Conservation (phyloP, 805 yeast genomes). For the Lachancea lanzarotensis region DNA sequence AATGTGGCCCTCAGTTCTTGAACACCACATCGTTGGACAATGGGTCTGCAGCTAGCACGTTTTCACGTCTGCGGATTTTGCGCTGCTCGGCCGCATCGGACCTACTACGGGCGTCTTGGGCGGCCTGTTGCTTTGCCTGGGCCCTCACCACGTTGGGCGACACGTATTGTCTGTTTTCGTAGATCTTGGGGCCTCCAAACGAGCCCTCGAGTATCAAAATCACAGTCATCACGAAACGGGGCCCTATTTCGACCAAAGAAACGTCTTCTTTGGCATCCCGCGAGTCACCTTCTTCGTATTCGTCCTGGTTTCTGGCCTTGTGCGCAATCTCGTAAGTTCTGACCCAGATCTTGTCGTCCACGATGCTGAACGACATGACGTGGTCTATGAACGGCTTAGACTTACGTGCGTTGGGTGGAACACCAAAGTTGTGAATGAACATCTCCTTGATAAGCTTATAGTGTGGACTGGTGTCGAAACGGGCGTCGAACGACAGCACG, state of each 20-base stretch:
- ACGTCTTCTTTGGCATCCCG: constrained; percentile 44
- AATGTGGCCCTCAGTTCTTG: constrained; percentile 33
- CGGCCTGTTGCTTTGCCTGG: constrained; percentile 72
- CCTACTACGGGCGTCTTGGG: constrained; percentile 70
- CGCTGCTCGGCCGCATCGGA: constrained; percentile 71
- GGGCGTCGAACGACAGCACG: constrained; percentile 74
- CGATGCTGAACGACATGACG: constrained; percentile 86
- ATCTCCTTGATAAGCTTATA: constrained; percentile 73
- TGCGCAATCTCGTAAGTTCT: constrained; percentile 86
- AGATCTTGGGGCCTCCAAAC: constrained; percentile 95
- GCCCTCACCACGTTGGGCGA: constrained; percentile 95
- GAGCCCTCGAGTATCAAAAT: constrained; percentile 93
- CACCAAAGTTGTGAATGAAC: constrained; percentile 80
- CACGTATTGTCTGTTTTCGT: constrained; percentile 93
- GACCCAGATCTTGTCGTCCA: constrained; percentile 91
- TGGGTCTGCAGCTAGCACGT: constrained; percentile 73
- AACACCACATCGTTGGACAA: constrained; percentile 71
- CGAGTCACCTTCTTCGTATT: constrained; percentile 40
- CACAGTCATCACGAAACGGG: constrained; percentile 87
- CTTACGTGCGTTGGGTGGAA: constrained; percentile 89
- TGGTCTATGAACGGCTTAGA: constrained; percentile 93
- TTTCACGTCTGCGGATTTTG: constrained; percentile 69
- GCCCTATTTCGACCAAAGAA: constrained; percentile 90
- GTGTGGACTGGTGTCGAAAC: constrained; percentile 68
- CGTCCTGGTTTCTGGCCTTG: constrained; percentile 47